Evolutionary conservation across 805 yeast genomes (phyloP).

Genomic region (Helenozyma baotianmanensis): DNA sequence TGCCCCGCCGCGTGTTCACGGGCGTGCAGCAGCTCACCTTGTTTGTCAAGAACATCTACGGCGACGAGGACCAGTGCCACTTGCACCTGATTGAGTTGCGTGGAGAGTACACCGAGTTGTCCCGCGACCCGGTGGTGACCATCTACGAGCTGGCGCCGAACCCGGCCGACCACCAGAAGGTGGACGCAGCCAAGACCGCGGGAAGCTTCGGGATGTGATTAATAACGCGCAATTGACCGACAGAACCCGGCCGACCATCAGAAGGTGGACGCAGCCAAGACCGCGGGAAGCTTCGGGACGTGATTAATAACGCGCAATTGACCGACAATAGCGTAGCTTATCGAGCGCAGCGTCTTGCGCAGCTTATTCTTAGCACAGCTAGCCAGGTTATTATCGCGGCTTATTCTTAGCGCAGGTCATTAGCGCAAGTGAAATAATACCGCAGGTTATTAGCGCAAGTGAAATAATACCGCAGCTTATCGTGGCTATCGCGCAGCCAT

Average conservation of each 20-base stretch:
- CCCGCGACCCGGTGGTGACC: slow-evolving; percentile 68
- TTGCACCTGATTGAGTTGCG: slow-evolving; percentile 73
- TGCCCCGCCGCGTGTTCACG: slow-evolving; percentile 72
- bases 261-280: slow-evolving; percentile 17
- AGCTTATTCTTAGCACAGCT: too few relatives aligned
- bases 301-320: background rate
- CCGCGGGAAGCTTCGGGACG: background rate
- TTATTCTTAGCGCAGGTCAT: too few relatives aligned
- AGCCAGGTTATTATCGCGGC: too few relatives aligned
- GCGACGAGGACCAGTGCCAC: slow-evolving; percentile 45
- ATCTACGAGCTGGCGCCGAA: slow-evolving; percentile 89
- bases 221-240: too few relatives aligned
- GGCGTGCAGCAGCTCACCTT: slow-evolving; percentile 65
- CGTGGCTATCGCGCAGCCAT: too few relatives aligned
- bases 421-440: too few relatives aligned
- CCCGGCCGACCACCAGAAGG: slow-evolving; percentile 72
- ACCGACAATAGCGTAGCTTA: too few relatives aligned
- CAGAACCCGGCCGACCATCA: slow-evolving; percentile 86
- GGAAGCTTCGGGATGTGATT: background rate
- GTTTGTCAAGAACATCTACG: slow-evolving; percentile 55
- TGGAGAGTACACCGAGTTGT: slow-evolving; percentile 59
- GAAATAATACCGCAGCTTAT: too few relatives aligned
- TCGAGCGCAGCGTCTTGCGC: too few relatives aligned
- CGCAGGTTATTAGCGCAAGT: too few relatives aligned
- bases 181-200: slow-evolving; percentile 15